A percentile compares a stretch with the other conserved stretches of the same genome.
Conservation (phyloP, 306 rosid species). For the Medicago lupulina region DNA sequence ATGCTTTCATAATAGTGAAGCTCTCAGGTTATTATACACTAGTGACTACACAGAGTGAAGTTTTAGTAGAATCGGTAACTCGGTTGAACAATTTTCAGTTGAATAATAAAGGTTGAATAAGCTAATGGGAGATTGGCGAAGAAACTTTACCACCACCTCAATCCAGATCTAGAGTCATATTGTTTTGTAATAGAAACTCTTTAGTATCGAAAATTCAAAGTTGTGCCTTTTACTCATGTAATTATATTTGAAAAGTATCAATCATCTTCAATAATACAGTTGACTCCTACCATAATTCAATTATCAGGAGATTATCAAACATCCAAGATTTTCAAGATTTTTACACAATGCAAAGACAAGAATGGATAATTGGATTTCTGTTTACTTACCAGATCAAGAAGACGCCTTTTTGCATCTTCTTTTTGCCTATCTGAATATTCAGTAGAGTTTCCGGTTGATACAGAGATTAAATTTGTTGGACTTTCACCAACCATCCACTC, state of each 20-base stretch:
- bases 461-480: constrained; percentile 75
- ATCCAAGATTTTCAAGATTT: constrained; percentile 32
- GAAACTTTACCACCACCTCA: constrained; percentile 28
- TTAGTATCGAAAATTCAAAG: constrained; percentile 23
- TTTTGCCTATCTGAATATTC: constrained; percentile 66
- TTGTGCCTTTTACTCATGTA: constrained; percentile 14
- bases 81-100: constrained; percentile 18
- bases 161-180: constrained; percentile 20
- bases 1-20: constrained; percentile 32
- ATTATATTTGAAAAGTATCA: constrained; percentile 15
- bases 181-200: constrained; percentile 26
- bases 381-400: constrained; percentile 83
- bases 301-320: constrained; percentile 9
- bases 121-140: constrained; percentile 31
- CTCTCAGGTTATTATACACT: constrained; percentile 9
- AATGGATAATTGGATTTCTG: constrained; percentile 34
- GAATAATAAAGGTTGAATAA: constrained; percentile 33
- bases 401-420: constrained; percentile 78
- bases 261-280: constrained; percentile 12
- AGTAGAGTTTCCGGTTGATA: constrained; percentile 60
- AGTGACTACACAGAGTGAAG: constrained; percentile 14
- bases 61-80: constrained; percentile 27
- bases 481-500: constrained; percentile 98
- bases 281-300: constrained; percentile 14
- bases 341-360: constrained; percentile 10